Evolutionary conservation across 176 grass and related monocot genomes (phyloP).

Genomic region (Hsuehochloa calcarea): DNA sequence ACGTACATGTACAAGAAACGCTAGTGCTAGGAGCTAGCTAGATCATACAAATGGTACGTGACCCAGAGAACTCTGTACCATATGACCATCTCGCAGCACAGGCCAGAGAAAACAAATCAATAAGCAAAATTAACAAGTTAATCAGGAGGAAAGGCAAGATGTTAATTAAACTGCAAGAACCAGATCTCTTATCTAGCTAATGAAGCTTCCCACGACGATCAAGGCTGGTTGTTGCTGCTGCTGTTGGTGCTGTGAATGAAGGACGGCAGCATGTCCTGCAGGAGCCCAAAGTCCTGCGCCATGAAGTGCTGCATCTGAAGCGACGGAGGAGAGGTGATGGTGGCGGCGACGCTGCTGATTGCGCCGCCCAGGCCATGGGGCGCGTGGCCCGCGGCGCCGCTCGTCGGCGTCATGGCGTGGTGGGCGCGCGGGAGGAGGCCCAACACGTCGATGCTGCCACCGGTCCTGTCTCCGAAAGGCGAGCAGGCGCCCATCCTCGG

Average conservation of each 20-base stretch:
- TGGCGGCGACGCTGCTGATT: background rate
- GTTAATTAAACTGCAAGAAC: constrained; percentile 44
- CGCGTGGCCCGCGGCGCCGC: background rate
- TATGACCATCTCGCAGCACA: constrained; percentile 26
- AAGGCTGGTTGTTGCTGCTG: constrained; percentile 25
- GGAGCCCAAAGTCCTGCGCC: constrained; percentile 67
- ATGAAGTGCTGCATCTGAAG: constrained; percentile 69
- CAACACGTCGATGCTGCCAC: constrained; percentile 38
- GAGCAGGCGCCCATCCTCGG: constrained; percentile 16
- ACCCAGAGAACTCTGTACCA: constrained; percentile 31
- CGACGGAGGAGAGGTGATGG: background rate
- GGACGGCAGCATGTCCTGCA: constrained; percentile 86
- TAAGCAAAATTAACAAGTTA: constrained; percentile 5
- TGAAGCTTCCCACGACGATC: constrained; percentile 16
- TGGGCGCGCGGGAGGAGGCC: constrained; percentile 24
- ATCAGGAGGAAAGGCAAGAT: background rate
- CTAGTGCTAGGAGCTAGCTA: constrained; percentile 31
- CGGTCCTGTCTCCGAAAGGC: constrained; percentile 31
- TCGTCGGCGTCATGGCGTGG: constrained; percentile 21
- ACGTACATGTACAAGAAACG: constrained; percentile 49
- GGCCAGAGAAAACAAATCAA: constrained; percentile 32
- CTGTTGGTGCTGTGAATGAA: constrained; percentile 39
- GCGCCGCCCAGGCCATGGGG: constrained; percentile 29
- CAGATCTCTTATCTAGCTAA: constrained; percentile 40
- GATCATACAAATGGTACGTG: constrained; percentile 33